These are phyloP conservation scores for Cryphonectria japonica DNA, from an alignment of 2,329 filamentous ascomycete genomes.

Conservation along the genomic window DNA sequence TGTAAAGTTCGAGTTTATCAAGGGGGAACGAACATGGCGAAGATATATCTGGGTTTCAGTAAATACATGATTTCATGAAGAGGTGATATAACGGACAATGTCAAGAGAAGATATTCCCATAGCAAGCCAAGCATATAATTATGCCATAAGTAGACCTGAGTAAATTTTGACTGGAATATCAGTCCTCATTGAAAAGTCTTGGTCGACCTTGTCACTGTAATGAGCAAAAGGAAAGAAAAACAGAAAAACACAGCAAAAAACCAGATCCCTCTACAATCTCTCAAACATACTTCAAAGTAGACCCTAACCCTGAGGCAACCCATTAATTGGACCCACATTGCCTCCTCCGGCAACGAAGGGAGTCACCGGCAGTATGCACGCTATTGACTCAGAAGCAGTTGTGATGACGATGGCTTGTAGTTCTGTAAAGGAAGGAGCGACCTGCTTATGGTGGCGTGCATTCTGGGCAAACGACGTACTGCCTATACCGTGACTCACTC, in stretches of 20 bases:
- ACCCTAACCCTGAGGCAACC: background rate
- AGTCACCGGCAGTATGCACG: background rate
- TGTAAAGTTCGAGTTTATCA: background rate
- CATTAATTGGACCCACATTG: background rate
- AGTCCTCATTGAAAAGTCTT: too few species aligned
- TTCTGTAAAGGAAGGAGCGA: background rate
- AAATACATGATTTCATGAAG: too few species aligned
- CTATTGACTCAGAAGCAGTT: background rate
- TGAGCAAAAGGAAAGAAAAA: too few species aligned
- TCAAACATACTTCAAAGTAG: background rate
- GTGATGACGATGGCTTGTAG: background rate
- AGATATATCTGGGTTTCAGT: background rate
- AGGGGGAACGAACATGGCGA: background rate
- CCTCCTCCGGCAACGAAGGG: background rate
- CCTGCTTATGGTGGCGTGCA: background rate
- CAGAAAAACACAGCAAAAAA: too few species aligned
- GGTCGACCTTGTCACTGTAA: too few species aligned
- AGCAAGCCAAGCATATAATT: too few species aligned
- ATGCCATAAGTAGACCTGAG: too few species aligned
- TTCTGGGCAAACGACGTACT: background rate
- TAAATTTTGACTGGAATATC: too few species aligned
- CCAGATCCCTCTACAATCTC: too few species aligned
- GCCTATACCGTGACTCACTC: background rate
- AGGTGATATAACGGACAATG: too few species aligned
- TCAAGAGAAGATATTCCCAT: too few species aligned